These are phyloP conservation scores for Thermothielavioides terrestris DNA, from an alignment of 495 filamentous ascomycete species.

Conservation along the genomic window DNA sequence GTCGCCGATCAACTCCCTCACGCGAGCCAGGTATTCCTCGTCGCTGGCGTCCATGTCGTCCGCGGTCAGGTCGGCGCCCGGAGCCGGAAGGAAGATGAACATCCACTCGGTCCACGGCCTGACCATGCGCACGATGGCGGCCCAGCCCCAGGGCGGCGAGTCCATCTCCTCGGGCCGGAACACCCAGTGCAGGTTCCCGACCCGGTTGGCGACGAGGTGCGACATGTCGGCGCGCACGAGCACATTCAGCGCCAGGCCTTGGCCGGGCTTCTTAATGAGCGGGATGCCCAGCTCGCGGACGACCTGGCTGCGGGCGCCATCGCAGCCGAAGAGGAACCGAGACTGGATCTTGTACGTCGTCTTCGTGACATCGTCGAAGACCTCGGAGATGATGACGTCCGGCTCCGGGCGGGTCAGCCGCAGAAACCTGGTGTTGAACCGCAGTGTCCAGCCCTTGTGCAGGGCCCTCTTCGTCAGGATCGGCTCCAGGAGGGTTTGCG, in stretches of 20 bases:
- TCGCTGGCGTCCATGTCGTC: slow-evolving; percentile 26
- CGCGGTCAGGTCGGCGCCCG: slow-evolving; percentile 21
- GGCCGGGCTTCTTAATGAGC: slow-evolving; percentile 42
- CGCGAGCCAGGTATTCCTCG: slow-evolving; percentile 31
- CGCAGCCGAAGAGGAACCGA: slow-evolving; percentile 50
- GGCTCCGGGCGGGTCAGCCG: slow-evolving; percentile 19
- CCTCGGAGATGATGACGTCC: slow-evolving; percentile 29
- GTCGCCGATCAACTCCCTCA: slow-evolving; percentile 45
- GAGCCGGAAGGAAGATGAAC: slow-evolving; percentile 33
- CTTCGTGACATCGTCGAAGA: slow-evolving; percentile 37
- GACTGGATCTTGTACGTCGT: slow-evolving; percentile 39
- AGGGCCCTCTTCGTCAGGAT: slow-evolving; percentile 39
- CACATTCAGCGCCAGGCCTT: slow-evolving; percentile 48
- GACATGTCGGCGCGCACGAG: slow-evolving; percentile 46
- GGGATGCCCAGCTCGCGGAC: slow-evolving; percentile 41
- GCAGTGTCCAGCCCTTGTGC: slow-evolving; percentile 32
- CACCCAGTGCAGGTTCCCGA: slow-evolving; percentile 51
- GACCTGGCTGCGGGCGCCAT: slow-evolving; percentile 48
- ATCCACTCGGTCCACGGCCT: slow-evolving; percentile 41
- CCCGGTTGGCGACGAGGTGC: slow-evolving; percentile 38
- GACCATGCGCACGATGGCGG: slow-evolving; percentile 34
- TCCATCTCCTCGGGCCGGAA: slow-evolving; percentile 27
- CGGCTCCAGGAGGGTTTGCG: slow-evolving; percentile 46
- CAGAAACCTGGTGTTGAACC: slow-evolving; percentile 38
- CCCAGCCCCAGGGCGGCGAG: slow-evolving; percentile 28